Evolutionary conservation across 108 stramenopile species (phyloP), one percentile per base, ranked within the genome.

Genomic region (Fistulifera pelliculosa): DNA sequence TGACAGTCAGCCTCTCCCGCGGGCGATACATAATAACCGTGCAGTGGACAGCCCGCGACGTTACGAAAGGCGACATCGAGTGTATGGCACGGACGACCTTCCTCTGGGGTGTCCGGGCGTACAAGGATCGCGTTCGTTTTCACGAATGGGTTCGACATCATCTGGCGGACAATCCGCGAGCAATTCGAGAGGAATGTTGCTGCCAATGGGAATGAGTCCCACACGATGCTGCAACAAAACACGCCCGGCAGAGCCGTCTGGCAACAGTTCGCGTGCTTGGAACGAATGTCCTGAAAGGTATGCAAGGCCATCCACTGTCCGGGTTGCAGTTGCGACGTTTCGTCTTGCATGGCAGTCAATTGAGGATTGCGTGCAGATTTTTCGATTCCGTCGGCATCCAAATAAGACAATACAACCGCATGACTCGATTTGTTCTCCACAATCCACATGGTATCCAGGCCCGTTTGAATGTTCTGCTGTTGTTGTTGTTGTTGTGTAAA

Each of bases 361-460:
- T 69, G 61, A 19, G 67, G 68, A 35, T 73, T 49, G 25, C 59
- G 59, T 21, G 71, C 69, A 18, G 67, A 69, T 38, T 47, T 48
- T 55, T 72, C 76, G 7, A 63, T 43, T n/a, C 74, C 69, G 38
- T 70, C 58, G 11, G n/a, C 27, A 3, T 65, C 71, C 7, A 77
- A 41, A 54, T 60, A 68, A 2, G 60, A 21, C 8, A 77, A 23
- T 2, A 77, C 68, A 0, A 64, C 56, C 11, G 62, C 52, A 18
- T 43, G 48, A 25, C 58, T 42, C 15, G 62, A 48, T 19, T 70
- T 66, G 47, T 77, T 77, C 53, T 73, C 69, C 5, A 77, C 68
- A 53, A 77, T 62, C 76, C 76, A 77, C n/a, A 64, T 62, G 5
- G 71, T 73, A 52, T 76, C 69, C 12, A 70, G 55, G 15, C 74